Evolutionary conservation across 2,329 filamentous ascomycete genomes (phyloP).

Genomic region (Dothideomycetes sp.): DNA sequence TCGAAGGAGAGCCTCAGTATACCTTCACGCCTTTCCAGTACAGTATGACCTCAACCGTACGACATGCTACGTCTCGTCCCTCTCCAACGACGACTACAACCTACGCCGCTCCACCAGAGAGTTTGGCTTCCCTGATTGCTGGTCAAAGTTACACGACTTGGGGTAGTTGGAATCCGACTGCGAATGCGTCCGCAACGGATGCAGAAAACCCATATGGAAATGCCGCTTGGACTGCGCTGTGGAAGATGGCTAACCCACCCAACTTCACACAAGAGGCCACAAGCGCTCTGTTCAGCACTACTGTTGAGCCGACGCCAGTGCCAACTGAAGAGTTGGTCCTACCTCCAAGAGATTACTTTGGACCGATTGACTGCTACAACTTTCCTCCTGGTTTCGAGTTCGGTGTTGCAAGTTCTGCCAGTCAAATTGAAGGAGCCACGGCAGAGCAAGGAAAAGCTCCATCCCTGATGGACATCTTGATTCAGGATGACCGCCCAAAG

Average conservation of each 20-base stretch:
- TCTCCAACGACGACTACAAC: conserved; percentile 26
- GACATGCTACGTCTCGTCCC: conserved; percentile 30
- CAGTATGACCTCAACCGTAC: conserved; percentile 32
- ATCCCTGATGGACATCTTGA: conserved; percentile 14
- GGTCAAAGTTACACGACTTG: conserved; percentile 32
- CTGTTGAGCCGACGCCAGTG: conserved; percentile 46
- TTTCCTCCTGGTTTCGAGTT: conserved; percentile 39
- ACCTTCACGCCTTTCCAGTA: conserved; percentile 26
- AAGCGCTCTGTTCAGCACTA: conserved; percentile 32
- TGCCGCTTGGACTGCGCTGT: conserved; percentile 19
- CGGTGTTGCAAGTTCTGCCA: conserved; percentile 18
- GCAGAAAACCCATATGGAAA: conserved; percentile 4
- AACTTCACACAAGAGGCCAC: conserved; percentile 32
- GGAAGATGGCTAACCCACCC: conserved; percentile 26
- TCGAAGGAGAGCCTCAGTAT: conserved; percentile 23
- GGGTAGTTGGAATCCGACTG: conserved; percentile 33
- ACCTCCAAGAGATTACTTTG: conserved; percentile 45
- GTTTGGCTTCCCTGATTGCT: conserved; percentile 28
- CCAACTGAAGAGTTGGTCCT: conserved; percentile 47
- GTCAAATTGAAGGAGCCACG: conserved; percentile 19
- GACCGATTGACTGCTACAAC: conserved; percentile 39
- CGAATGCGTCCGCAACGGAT: conserved; percentile 28
- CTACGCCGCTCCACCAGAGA: conserved; percentile 30
- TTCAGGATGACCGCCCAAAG: conserved; percentile 20
- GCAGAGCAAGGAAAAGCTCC: conserved; percentile 17